These are phyloP conservation scores for Boletus bicolor DNA, from an alignment of 768 basidiomycete genomes.

Conservation along the genomic window DNA sequence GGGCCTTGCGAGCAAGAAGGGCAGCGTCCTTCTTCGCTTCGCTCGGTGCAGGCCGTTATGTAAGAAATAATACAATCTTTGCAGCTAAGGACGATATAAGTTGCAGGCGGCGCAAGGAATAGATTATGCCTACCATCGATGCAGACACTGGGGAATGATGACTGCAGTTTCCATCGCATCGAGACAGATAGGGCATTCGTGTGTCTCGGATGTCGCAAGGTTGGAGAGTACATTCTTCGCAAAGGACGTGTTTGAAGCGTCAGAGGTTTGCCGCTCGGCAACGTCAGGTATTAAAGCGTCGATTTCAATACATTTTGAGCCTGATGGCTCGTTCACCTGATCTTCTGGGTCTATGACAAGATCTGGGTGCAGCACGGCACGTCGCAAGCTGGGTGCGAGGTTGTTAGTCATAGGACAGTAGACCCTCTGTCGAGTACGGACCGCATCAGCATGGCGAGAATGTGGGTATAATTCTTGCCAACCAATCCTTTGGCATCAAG, in stretches of 20 bases:
- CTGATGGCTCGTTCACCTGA: slow-evolving; percentile 34
- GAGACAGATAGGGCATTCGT: slow-evolving; percentile 81
- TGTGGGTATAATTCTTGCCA: slow-evolving; percentile 80
- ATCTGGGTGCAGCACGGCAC: slow-evolving; percentile 88
- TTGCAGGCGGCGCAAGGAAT: neutral
- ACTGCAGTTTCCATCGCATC: slow-evolving; percentile 71
- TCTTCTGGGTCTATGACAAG: slow-evolving; percentile 64
- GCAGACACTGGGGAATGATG: slow-evolving; percentile 73
- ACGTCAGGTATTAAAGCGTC: slow-evolving; percentile 58
- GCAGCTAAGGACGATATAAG: slow-evolving; percentile 49
- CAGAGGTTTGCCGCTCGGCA: slow-evolving; percentile 33
- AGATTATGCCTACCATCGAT: slow-evolving; percentile 54
- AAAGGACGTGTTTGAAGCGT: slow-evolving; percentile 40
- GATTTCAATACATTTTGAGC: slow-evolving; percentile 45
- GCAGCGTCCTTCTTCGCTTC: slow-evolving; percentile 67
- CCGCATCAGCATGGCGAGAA: slow-evolving; percentile 95
- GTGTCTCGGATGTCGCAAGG: slow-evolving; percentile 44
- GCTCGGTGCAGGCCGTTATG: slow-evolving; percentile 65
- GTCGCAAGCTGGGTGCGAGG: slow-evolving; percentile 60
- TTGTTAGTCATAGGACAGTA: slow-evolving; percentile 3
- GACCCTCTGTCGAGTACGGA: slow-evolving; percentile 31
- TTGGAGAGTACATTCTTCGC: slow-evolving; percentile 64
- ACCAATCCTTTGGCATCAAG: slow-evolving; percentile 76
- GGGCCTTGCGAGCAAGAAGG: slow-evolving; percentile 78
- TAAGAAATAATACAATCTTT: slow-evolving; percentile 85